A percentile compares a stretch with the other conserved stretches of the same genome.
phyloP scores from a whole-genome alignment of 1,139 yeast species.

The Keqinozyma sinolaborantium region DNA sequence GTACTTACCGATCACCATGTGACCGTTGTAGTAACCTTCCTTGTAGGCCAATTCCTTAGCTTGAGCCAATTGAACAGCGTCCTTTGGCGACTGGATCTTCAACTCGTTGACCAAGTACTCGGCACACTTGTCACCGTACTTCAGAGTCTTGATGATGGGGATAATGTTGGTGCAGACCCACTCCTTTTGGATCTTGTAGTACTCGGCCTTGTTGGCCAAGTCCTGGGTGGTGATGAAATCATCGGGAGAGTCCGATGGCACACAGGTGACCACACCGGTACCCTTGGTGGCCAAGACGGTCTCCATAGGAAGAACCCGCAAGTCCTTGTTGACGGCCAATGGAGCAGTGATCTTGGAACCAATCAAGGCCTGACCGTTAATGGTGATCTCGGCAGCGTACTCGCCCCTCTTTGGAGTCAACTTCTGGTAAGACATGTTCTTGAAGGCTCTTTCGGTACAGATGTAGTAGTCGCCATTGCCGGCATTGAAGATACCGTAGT shows the following conservation, averaged over 20 bases:
- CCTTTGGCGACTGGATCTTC: slow-evolving; percentile 95
- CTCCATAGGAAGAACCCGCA: slow-evolving; percentile 95
- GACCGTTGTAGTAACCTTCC: slow-evolving; percentile 94
- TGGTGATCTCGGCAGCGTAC: slow-evolving; percentile 54
- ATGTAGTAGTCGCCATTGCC: slow-evolving; percentile 75
- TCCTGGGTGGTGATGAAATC: slow-evolving; percentile 87
- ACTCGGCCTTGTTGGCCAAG: slow-evolving; percentile 85
- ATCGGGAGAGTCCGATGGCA: slow-evolving; percentile 97
- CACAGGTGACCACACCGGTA: slow-evolving; percentile 99
- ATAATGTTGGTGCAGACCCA: slow-evolving; percentile 81
- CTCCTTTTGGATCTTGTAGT: slow-evolving; percentile 76
- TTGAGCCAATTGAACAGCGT: slow-evolving; percentile 75
- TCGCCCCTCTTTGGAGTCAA: slow-evolving; percentile 86
- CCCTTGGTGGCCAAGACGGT: slow-evolving; percentile 93
- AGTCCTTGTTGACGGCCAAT: slow-evolving; percentile 62
- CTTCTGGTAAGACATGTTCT: slow-evolving; percentile 95
- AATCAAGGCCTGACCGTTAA: slow-evolving; percentile 71
- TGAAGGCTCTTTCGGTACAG: slow-evolving; percentile 95
- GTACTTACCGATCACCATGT: slow-evolving; percentile 75
- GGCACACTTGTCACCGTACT: slow-evolving; percentile 89
- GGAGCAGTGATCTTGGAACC: slow-evolving; percentile 92
- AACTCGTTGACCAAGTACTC: slow-evolving; percentile 78
- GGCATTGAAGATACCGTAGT: slow-evolving; percentile 87
- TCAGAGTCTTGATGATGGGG: slow-evolving; percentile 74
- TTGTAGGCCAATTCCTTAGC: slow-evolving; percentile 96